Base-by-base conservation (phyloP, 2,329 filamentous ascomycete genomes). In the Geosmithia morbida region DNA sequence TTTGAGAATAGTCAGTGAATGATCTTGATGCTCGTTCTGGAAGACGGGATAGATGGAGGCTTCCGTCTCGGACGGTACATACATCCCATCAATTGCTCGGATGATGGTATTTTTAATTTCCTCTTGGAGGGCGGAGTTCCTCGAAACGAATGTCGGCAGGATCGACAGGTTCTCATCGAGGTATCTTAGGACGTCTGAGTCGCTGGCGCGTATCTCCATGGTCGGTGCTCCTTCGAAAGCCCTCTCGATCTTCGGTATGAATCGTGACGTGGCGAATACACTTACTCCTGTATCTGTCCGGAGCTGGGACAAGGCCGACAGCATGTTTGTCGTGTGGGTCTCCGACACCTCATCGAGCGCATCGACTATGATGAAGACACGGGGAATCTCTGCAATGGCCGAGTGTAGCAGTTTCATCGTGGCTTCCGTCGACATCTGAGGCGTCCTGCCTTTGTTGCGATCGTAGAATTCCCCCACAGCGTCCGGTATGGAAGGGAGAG, bases 391-490 rank as follows among this genome's bases (percentile, higher is more conserved):
- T 0, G 39, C 22, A 2, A 10, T 19, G 3, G 54, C 47, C 3
- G 17, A 29, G 1, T 29, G 18, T 1, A 58, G 51, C 2, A 19
- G 3, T 1, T 6, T 42, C 1, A 30, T 7, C 0, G 56, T 30
- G 11, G 55, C 48, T 0, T 48, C 33, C 1, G 39, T 10, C 0
- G 43, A 41, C 2, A 46, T 49, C 5, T 40, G 18, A 0, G 41
- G 59, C 7, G 37, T 26, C 26, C 42, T 52, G 0, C 3, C 10
- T 11, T 48, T 44, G 43, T 63, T 48, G 2, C 46, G 18, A 1
- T 53, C 29, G 33, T 65, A 60, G 2, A 70, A 54, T 0, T 29
- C 6, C 41, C 52, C 55, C 0, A 71, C 44, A 6, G 1, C 29
- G 0, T 51, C 48, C 2, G 63, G 62, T 1, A 66, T 7, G 3